Conservation (phyloP, 306 rosid genomes). For the Rosa chinensis region DNA sequence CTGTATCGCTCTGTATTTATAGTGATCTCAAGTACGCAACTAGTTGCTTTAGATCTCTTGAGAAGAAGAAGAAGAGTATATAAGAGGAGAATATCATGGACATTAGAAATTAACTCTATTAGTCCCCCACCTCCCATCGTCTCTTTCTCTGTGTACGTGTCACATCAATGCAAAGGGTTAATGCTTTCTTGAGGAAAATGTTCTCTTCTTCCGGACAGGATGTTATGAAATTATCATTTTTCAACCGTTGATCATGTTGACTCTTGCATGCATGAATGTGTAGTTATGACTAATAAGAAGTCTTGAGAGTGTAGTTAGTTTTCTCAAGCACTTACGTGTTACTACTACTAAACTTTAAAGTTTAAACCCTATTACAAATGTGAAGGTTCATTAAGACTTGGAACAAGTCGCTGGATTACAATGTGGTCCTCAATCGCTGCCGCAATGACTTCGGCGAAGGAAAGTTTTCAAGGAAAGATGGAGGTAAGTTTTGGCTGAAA, state of each 20-base stretch:
- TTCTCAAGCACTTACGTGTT: too few relatives aligned
- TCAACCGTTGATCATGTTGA: not conserved
- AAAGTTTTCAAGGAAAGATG: not conserved
- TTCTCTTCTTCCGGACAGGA: not conserved
- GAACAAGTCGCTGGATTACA: too few relatives aligned
- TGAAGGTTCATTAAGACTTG: too few relatives aligned
- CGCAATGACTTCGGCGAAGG: not conserved
- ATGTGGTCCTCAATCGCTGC: not conserved
- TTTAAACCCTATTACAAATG: too few relatives aligned
- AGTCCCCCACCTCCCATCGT: not conserved
- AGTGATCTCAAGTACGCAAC: not conserved
- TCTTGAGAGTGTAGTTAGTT: too few relatives aligned
- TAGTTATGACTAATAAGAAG: too few relatives aligned
- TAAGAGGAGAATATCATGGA: not conserved
- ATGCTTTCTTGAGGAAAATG: not conserved
- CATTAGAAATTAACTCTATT: not conserved
- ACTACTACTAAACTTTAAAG: too few relatives aligned
- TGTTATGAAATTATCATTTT: not conserved
- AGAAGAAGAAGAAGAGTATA: not conserved
- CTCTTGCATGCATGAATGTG: not conserved
- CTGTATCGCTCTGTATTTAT: slow-evolving; percentile 4
- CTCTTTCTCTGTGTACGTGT: not conserved
- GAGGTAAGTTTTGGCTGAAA: not conserved
- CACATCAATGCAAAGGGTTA: slow-evolving; percentile 3
- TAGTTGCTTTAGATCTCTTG: not conserved